Evolutionary conservation across 345 rosid species (phyloP), one percentile per base, ranked within the genome.

Genomic region (Citrus medica): DNA sequence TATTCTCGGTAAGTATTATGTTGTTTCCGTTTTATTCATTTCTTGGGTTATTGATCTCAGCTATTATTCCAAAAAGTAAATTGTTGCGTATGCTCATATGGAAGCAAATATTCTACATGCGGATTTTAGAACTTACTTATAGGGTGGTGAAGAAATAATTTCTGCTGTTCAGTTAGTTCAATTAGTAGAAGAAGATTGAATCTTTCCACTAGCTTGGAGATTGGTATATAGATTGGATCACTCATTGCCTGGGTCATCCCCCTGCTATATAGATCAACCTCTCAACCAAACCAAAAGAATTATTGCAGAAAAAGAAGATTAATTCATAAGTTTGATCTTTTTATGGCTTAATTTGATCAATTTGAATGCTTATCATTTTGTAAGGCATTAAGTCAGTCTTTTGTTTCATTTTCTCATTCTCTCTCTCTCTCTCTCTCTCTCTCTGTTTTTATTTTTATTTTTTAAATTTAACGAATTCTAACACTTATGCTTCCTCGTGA

Each of bases 1-100:
- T 94, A 65, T 92, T 94, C 82, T 85, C 90, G 84, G 99, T 97
- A 87, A 88, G 66, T 75, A 32, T 84, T 74, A 67, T 25, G 21
- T 64, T 60, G 14, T 72, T 78, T 67, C 9, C 8, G 42, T 79
- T 62, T 75, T 67, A 60, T 75, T 33, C 7, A 4, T 66, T 70
- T 37, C 63, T 55, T 61, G 51, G 63, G 72, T 53, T 46, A 67
- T 75, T 67, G 46, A 14, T 63, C 76, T 73, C 71, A 28, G 46
- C 56, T 30, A 28, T 69, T 78, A 35, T 22, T 64, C 38, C 25
- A 51, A 53, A 62, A 10, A 51, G 37, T 63, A 9, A 66, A 38
- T 9, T 61, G 22, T 27, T 62, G 77, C 77, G 12, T 38, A 64
- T 65, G 13, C 46, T 21, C 51, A 1, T 64, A 22, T 51, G 17